A percentile compares a stretch with the other conserved stretches of the same genome.
These are phyloP conservation scores for Podaxis sp. DNA, from an alignment of 768 basidiomycete species.

Conservation along the genomic window DNA sequence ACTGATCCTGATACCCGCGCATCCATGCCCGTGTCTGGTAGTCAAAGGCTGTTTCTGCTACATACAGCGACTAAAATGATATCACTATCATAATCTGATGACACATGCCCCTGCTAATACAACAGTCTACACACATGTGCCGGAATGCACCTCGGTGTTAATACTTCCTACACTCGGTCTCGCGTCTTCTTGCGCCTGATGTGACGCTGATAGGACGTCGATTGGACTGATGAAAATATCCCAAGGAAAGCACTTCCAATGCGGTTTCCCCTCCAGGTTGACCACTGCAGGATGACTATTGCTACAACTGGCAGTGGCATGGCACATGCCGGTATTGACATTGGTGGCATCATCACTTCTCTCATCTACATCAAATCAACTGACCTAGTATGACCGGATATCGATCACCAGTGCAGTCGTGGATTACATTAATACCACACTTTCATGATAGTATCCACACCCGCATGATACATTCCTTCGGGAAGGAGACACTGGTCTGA, in stretches of 20 bases:
- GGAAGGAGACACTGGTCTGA: background rate
- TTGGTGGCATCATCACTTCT: background rate
- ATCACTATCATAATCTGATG: slow-evolving; percentile 2
- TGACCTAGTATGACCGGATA: background rate
- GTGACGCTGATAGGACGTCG: background rate
- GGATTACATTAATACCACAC: background rate
- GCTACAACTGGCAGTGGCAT: background rate
- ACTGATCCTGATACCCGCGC: slow-evolving; percentile 10
- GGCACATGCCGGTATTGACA: background rate
- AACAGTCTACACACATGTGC: background rate
- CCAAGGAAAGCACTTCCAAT: background rate
- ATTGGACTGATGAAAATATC: background rate
- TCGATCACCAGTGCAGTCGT: background rate
- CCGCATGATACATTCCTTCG: background rate
- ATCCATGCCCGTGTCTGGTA: background rate
- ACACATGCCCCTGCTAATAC: background rate
- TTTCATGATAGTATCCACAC: background rate
- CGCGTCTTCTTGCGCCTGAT: background rate
- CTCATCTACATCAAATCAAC: background rate
- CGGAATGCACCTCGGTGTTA: background rate
- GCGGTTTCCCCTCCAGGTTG: no score
- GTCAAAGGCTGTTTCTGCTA: slow-evolving; percentile 1
- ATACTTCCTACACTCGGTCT: background rate
- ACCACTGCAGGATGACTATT: background rate
- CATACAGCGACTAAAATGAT: background rate